phyloP scores from a whole-genome alignment of 1,284 basidiomycete species.

The Irpex rosettiformis region DNA sequence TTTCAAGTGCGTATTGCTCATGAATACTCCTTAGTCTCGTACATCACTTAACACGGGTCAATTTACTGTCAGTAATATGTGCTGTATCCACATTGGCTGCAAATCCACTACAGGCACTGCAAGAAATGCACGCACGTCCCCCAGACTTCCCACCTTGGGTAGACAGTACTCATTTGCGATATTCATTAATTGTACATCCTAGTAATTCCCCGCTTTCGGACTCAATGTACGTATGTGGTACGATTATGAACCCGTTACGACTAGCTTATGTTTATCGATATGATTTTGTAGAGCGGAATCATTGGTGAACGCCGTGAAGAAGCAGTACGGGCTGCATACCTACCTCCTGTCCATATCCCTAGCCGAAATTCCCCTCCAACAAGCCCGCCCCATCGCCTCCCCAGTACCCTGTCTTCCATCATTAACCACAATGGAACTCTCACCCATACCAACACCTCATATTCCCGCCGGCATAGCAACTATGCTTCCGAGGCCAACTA shows the following conservation, averaged over 20 bases:
- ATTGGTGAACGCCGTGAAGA: conserved; percentile 78
- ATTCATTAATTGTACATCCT: conserved; percentile 74
- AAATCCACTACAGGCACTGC: conserved; percentile 75
- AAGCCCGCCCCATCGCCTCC: conserved; percentile 62
- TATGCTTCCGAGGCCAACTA: conserved; percentile 14
- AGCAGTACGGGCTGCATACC: conserved; percentile 73
- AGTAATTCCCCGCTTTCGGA: conserved; percentile 63
- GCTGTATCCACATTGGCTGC: conserved; percentile 74
- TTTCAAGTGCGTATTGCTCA: conserved; percentile 52
- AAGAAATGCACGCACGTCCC: conserved; percentile 59
- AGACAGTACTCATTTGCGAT: conserved; percentile 63
- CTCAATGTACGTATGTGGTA: conserved; percentile 60
- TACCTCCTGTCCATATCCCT: conserved; percentile 63
- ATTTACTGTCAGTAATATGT: conserved; percentile 52
- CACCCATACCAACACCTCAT: conserved; percentile 24
- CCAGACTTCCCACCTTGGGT: conserved; percentile 76
- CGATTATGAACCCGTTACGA: background rate
- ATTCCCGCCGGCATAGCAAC: conserved; percentile 10
- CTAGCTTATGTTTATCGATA: background rate
- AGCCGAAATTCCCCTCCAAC: conserved; percentile 51
- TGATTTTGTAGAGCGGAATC: conserved; percentile 54
- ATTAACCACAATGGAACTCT: conserved; percentile 29
- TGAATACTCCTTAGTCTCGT: background rate
- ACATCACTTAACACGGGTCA: conserved; percentile 16
- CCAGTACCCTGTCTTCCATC: conserved; percentile 65